Evolutionary conservation across 164 flowering plant genomes (phyloP).

Genomic region (Kingdonia uniflora): DNA sequence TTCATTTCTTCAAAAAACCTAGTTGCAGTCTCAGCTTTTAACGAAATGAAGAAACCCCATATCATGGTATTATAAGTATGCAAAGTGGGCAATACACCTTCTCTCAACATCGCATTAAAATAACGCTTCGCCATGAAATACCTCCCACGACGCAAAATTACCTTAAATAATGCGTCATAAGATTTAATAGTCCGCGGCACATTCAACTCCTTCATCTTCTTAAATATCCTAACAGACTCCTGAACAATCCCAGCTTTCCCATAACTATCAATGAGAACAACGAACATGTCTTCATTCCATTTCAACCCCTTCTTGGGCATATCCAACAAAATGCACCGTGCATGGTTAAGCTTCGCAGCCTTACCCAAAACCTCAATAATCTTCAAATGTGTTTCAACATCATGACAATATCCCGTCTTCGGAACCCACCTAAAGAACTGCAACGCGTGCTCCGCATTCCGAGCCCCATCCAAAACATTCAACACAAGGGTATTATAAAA

Average conservation of each 20-base stretch:
- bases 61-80: constrained; percentile 74
- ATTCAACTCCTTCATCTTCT: constrained; percentile 72
- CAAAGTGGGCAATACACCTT: constrained; percentile 63
- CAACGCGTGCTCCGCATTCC: constrained; percentile 65
- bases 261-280: constrained; percentile 61
- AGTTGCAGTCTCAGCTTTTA: constrained; percentile 54
- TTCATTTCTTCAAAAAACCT: constrained; percentile 86
- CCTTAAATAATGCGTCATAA: constrained; percentile 71
- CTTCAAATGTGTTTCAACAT: constrained; percentile 45
- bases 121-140: constrained; percentile 85
- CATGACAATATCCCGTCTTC: constrained; percentile 59
- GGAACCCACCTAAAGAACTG: constrained; percentile 91
- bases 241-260: constrained; percentile 90
- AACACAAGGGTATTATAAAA: constrained; percentile 62
- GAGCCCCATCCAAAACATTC: constrained; percentile 57
- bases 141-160: constrained; percentile 67
- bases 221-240: constrained; percentile 75
- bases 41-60: constrained; percentile 79
- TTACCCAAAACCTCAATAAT: constrained; percentile 66
- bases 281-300: constrained; percentile 85
- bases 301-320: constrained; percentile 76
- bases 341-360: constrained; percentile 69
- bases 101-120: constrained; percentile 71
- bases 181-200: constrained; percentile 47
- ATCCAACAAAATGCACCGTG: constrained; percentile 75